Base-by-base conservation (phyloP, 2,329 filamentous ascomycete genomes). In the Geosmithia putterillii region DNA sequence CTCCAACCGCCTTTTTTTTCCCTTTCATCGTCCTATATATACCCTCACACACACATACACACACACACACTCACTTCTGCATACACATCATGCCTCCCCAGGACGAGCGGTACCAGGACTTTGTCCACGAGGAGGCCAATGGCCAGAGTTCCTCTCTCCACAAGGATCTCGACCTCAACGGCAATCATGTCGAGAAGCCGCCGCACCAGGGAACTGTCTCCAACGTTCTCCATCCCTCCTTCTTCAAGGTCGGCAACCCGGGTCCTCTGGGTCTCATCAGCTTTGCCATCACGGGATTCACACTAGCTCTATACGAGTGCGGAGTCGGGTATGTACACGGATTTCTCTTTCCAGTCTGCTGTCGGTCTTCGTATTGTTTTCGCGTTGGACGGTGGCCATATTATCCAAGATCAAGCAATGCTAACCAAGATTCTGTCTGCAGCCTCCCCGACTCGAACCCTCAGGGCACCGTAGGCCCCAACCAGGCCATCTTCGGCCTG, bases 231-330 rank as follows among this genome's bases (percentile, higher is more conserved):
- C 49, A 61, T 39, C 58, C 59, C 41, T 49, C 50, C 1, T 56
- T 59, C 45, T 54, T 55, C 57, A 73, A 70, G 47, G 66, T 76
- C 53, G 75, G 67, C 55, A 79, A 79, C 56, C 75, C 76, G 40
- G 74, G 74, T 45, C 75, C 75, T 9, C 65, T 79, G 19, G 75
- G 75, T 44, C 66, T 79, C 40, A 70, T 74, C 42, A 75, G 73
- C 61, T 82, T 83, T 59, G 76, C 77, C n/a, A 55, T 79, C 49
- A 81, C 79, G 9, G 81, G 77, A 9, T 80, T 82, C 53, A 67
- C 76, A 14, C 66, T 82, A 32, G 68, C 67, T 21, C 53, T 73
- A 2, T 66, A 66, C 47, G 58, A 66, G 42, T 66, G 64, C 43
- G 65, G 65, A 43, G 64, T 60, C 47, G 64, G 64, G 75, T 76